Conservation (phyloP, 768 basidiomycete species). For the Calocybe gangraenosa region DNA sequence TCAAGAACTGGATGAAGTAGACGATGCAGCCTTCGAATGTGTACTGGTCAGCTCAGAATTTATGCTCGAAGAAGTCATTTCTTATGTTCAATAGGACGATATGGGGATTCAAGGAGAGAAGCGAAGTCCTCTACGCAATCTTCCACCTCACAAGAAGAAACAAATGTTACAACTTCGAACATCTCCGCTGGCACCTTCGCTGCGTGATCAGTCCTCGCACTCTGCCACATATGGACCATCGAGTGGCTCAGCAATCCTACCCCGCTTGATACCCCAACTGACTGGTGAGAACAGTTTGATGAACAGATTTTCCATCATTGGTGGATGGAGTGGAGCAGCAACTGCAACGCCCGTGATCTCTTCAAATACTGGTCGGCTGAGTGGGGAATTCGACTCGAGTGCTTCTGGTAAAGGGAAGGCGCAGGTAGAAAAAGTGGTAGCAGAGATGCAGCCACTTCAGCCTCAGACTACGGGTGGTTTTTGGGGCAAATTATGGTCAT, state of each 20-base stretch:
- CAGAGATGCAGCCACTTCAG: constrained; percentile 39
- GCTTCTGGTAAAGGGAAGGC: constrained; percentile 22
- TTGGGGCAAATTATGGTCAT: constrained; percentile 75
- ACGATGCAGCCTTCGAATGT: constrained; percentile 52
- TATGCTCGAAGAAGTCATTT: neutral
- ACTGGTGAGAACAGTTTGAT: constrained; percentile 70
- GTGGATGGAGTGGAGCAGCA: constrained; percentile 49
- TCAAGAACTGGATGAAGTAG: constrained; percentile 27
- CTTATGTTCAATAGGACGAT: constrained; percentile 49
- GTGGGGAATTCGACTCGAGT: constrained; percentile 31
- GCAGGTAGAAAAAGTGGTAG: constrained; percentile 26
- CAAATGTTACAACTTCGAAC: constrained; percentile 54
- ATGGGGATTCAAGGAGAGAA: constrained; percentile 71
- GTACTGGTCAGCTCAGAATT: constrained; percentile 50
- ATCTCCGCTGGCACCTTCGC: constrained; percentile 21
- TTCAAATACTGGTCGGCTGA: constrained; percentile 28
- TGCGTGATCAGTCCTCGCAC: constrained; percentile 30
- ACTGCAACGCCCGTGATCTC: constrained; percentile 31
- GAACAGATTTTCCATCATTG: constrained; percentile 61
- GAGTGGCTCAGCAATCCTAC: constrained; percentile 51
- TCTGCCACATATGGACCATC: constrained; percentile 58
- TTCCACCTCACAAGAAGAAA: constrained; percentile 61
- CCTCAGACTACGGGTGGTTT: constrained; percentile 73
- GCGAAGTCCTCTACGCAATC: constrained; percentile 55
- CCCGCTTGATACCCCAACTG: constrained; percentile 67